Conservation (phyloP, 2,329 filamentous ascomycete genomes). For the Fusarium illudens region DNA sequence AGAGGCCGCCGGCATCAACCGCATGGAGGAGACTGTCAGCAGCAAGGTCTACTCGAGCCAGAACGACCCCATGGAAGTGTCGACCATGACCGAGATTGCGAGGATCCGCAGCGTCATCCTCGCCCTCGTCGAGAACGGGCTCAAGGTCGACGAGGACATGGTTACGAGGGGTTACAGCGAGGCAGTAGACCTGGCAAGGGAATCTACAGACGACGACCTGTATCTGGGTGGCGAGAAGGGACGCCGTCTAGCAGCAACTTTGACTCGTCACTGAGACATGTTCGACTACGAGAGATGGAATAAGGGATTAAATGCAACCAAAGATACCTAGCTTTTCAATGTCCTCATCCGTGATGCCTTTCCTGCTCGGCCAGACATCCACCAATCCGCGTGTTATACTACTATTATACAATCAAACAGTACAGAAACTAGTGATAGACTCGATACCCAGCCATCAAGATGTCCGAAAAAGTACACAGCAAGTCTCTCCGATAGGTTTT, state of each 20-base stretch:
- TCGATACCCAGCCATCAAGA: not conserved
- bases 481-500: not conserved
- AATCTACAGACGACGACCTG: slow-evolving; percentile 66
- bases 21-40: slow-evolving; percentile 86
- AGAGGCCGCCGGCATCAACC: slow-evolving; percentile 72
- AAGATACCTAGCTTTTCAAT: slow-evolving; percentile 28
- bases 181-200: slow-evolving; percentile 76
- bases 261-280: slow-evolving; percentile 39
- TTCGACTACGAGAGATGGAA: not conserved
- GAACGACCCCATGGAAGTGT: slow-evolving; percentile 82
- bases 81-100: slow-evolving; percentile 87
- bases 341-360: not conserved
- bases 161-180: slow-evolving; percentile 84
- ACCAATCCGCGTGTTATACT: not conserved
- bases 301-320: slow-evolving; percentile 7
- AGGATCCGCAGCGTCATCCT: slow-evolving; percentile 82
- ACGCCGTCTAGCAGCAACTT: slow-evolving; percentile 56
- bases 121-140: slow-evolving; percentile 81
- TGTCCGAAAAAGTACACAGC: not conserved
- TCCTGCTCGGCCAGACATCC: not conserved
- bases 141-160: slow-evolving; percentile 89
- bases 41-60: slow-evolving; percentile 92
- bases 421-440: not conserved
- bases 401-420: slow-evolving; percentile 10
- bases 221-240: slow-evolving; percentile 69